Evolutionary conservation across 2,329 filamentous ascomycete species (phyloP).

Genomic region (Aspergillus fumigatus): DNA sequence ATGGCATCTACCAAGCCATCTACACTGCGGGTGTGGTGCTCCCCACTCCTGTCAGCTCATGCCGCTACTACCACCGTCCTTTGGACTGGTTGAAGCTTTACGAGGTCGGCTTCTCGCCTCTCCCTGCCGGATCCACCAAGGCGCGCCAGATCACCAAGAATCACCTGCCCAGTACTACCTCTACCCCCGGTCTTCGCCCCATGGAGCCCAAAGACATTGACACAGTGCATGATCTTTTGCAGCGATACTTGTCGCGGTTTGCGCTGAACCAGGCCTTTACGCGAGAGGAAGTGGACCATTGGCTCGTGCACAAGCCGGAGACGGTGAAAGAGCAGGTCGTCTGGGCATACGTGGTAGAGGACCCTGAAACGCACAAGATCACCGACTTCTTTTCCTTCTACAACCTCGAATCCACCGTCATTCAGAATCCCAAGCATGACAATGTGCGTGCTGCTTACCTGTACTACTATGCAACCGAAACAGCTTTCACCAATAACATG

Average conservation of each 20-base stretch:
- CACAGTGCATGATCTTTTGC: constrained; percentile 68
- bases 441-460: constrained; percentile 87
- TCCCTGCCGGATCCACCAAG: constrained; percentile 79
- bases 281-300: constrained; percentile 78
- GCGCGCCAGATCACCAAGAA: constrained; percentile 82
- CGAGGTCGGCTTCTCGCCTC: constrained; percentile 87
- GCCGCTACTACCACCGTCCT: constrained; percentile 90
- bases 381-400: constrained; percentile 99
- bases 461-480: constrained; percentile 91
- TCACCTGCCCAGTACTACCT: constrained; percentile 68
- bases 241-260: constrained; percentile 72
- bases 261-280: constrained; percentile 80
- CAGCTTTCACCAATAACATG: constrained; percentile 57
- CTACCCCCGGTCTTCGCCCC: constrained; percentile 68
- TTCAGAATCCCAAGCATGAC: constrained; percentile 72
- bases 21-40: constrained; percentile 92
- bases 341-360: constrained; percentile 88
- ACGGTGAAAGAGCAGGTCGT: constrained; percentile 72
- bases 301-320: constrained; percentile 69
- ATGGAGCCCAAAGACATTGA: constrained; percentile 78
- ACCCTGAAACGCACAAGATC: constrained; percentile 67
- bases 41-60: constrained; percentile 86
- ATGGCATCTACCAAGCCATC: constrained; percentile 87
- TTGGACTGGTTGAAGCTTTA: constrained; percentile 96
- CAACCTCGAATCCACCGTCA: constrained; percentile 86